Evolutionary conservation across 345 rosid genomes (phyloP), one percentile per base, ranked within the genome.

Genomic region (Passiflora organensis): DNA sequence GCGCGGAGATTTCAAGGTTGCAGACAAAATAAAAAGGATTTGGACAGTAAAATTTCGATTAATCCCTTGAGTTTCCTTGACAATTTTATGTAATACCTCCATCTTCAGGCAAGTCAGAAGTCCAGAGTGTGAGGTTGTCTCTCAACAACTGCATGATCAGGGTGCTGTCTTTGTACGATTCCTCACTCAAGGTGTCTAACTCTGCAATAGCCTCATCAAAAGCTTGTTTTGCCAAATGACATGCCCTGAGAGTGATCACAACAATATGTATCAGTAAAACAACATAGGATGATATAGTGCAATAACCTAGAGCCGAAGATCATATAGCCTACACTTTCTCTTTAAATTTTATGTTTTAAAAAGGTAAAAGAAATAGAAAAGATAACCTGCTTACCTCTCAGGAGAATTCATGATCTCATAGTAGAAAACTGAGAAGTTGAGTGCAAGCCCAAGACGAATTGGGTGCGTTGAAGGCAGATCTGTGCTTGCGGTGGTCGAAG

Each of bases 391-490:
- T 28, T 28, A 28, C 34, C 34, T 28, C 34, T 28, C 34, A n/a
- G 95, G 99, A 61, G 99, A 93, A 71, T 89, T 93, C 96, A 93
- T 84, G 62, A 93, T 93, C 83, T 93, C 99, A 52, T 93, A 89
- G 74, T 93, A 89, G 74, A 93, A 93, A 21, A 93, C 99, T 59
- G 96, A 93, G 78, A 89, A 93, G 85, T 93, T 93, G 50, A 93
- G 99, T 11, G 99, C 96, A 62, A 93, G 95, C 46, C 99, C 99
- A 36, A 93, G 96, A 36, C 99, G 95, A 63, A 93, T 89, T 13
- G 99, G 99, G 62, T 93, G 99, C 17, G 99, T 89, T 20, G 99
- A 86, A 55, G 99, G 89, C 56, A 93, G 95, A 55, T 89, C 96
- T 34, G 83, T 81, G 78, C 68, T 93, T 65, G 99, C 96, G 36